Base-by-base conservation (phyloP, 495 filamentous ascomycete species). In the Wilcoxina mikolae region DNA sequence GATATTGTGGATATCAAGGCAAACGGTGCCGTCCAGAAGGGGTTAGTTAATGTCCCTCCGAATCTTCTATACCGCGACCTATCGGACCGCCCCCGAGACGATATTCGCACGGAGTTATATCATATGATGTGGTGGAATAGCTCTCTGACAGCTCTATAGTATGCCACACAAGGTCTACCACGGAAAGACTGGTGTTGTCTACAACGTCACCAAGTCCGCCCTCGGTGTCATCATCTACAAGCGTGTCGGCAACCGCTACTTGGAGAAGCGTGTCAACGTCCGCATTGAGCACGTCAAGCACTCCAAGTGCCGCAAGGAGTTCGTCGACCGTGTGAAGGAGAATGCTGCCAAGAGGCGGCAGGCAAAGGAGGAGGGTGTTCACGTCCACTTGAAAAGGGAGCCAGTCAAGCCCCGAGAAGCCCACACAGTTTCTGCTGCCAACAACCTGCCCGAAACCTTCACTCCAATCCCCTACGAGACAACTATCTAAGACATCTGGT, bases 111-210 rank as follows among this genome's bases (percentile, higher is more conserved):
- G 20, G 20, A 53, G 20, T 26, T 43, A n/a, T n/a, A n/a, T n/a
- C n/a, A n/a, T n/a, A n/a, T n/a, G n/a, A n/a, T n/a, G n/a, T n/a
- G 29, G 15, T 41, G 11, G 31, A 53, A 53, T 42, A 11, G 12
- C 11, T 23, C 12, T 18, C 43, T 47, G 22, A 47, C 43, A 46
- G 39, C 5, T 46, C 2, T 51, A 17, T 69, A 90, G 86, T 77
- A 90, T 94, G 87, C 89, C 90, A 65, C 85, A 90, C 83, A 95
- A 95, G 78, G 84, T 94, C 74, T 95, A 93, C 82, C 88, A 95
- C 77, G 88, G 88, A 67, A 95, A 94, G 83, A 95, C 88, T 59
- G 89, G 88, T 68, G 85, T 95, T 65, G 76, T 95, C 76, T 94
- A 94, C 81, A 95, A 94, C 76, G 87, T 94, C 62, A 95, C 90